phyloP scores from a whole-genome alignment of 2,329 filamentous ascomycete species.

The Fusarium phyllophilum region DNA sequence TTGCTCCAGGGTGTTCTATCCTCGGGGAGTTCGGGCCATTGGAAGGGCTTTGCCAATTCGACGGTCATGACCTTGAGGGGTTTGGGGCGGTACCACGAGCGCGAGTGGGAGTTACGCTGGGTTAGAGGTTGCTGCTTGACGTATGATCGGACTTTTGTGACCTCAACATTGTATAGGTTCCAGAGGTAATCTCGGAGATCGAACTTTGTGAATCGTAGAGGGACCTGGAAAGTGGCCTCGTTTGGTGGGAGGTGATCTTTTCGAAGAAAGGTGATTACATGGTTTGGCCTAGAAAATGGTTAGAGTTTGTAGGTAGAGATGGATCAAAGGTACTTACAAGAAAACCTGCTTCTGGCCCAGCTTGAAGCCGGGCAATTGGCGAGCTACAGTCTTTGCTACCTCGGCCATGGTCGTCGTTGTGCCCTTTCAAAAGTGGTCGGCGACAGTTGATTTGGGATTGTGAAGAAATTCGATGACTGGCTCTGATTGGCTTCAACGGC shows the following conservation, averaged over 20 bases:
- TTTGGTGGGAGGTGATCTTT: constrained; percentile 77
- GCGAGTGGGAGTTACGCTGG: constrained; percentile 59
- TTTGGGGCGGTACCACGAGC: constrained; percentile 74
- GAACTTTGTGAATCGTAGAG: constrained; percentile 93
- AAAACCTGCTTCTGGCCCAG: constrained; percentile 66
- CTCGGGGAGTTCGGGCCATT: constrained; percentile 79
- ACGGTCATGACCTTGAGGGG: constrained; percentile 94
- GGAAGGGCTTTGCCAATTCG: constrained; percentile 86
- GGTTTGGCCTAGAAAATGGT: constrained; percentile 72
- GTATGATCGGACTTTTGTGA: constrained; percentile 77
- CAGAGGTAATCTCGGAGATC: constrained; percentile 95
- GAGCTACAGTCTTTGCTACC: constrained; percentile 51
- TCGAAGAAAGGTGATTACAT: constrained; percentile 81
- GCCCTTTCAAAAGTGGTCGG: constrained; percentile 37
- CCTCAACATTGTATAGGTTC: constrained; percentile 82
- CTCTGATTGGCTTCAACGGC: constrained; percentile 45
- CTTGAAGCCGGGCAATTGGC: constrained; percentile 56
- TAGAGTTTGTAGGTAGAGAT: constrained; percentile 6
- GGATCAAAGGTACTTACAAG: constrained; percentile 56
- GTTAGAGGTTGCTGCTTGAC: constrained; percentile 73
- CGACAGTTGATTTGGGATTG: constrained; percentile 37
- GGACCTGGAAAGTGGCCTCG: constrained; percentile 90
- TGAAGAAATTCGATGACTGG: constrained; percentile 46
- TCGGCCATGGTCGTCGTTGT: constrained; percentile 52
- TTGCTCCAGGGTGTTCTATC: constrained; percentile 73